Conservation (phyloP, 208 protist genomes). For the Leishmania lainsoni region DNA sequence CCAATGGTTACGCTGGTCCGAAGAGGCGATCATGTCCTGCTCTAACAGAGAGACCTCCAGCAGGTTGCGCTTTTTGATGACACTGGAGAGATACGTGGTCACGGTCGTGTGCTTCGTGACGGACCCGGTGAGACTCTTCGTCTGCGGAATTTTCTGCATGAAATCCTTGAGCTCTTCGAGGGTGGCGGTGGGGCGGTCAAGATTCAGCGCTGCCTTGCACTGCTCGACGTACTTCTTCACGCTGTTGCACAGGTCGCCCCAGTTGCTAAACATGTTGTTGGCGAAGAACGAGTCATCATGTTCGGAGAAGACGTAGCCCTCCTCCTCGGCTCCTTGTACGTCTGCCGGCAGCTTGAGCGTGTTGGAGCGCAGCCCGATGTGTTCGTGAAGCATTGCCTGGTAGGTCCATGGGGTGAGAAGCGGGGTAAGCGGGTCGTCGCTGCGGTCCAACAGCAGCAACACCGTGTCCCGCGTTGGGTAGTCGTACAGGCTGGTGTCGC, state of each 20-base stretch:
- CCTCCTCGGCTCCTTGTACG: constrained; percentile 44
- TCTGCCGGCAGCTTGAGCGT: constrained; percentile 64
- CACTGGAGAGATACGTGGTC: constrained; percentile 67
- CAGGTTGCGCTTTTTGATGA: constrained; percentile 85
- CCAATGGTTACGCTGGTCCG: constrained; percentile 69
- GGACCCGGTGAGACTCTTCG: constrained; percentile 74
- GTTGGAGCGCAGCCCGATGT: constrained; percentile 95
- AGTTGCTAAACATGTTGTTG: constrained; percentile 96
- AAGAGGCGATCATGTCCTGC: constrained; percentile 92
- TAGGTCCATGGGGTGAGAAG: constrained; percentile 99
- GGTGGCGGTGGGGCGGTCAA: constrained; percentile 81
- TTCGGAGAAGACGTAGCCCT: constrained; percentile 86
- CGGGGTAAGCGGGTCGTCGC: constrained; percentile 96
- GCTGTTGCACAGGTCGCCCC: constrained; percentile 96
- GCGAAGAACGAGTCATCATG: constrained; percentile 96
- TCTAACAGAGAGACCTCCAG: constrained; percentile 95
- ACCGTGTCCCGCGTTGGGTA: constrained; percentile 73
- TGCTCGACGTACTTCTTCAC: constrained; percentile 94
- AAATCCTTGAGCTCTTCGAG: constrained; percentile 89
- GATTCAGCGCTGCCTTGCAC: constrained; percentile 88
- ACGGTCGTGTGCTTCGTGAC: constrained; percentile 89
- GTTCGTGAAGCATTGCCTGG: constrained; percentile 99
- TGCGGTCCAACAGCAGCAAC: constrained; percentile 84
- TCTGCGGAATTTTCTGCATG: constrained; percentile 86
- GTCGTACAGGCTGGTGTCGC: constrained; percentile 88